These are phyloP conservation scores for Tolypocladium pustulatum DNA, from an alignment of 2,329 filamentous ascomycete genomes.

Conservation along the genomic window DNA sequence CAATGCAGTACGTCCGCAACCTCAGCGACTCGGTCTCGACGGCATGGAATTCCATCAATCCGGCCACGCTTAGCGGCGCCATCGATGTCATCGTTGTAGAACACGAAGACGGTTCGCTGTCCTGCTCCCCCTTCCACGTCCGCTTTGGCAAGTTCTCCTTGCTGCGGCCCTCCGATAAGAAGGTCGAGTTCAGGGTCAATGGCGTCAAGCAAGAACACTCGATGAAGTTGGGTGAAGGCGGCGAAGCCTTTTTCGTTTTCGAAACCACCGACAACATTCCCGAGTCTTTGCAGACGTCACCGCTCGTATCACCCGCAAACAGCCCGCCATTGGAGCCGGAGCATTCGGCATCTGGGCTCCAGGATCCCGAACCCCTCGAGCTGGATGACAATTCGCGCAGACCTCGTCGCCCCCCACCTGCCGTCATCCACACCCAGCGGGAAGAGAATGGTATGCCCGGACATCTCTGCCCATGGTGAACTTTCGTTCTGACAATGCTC, in stretches of 20 bases:
- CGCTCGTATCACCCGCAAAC: constrained; percentile 77
- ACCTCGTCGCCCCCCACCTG: constrained; percentile 33
- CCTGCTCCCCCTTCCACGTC: constrained; percentile 95
- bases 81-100: constrained; percentile 99
- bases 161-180: constrained; percentile 91
- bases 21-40: constrained; percentile 93
- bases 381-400: constrained; percentile 38
- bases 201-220: constrained; percentile 82
- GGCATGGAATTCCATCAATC: constrained; percentile 99
- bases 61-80: constrained; percentile 89
- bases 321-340: constrained; percentile 58
- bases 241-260: constrained; percentile 98
- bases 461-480: background rate
- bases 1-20: constrained; percentile 96
- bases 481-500: background rate
- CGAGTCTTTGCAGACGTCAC: constrained; percentile 88
- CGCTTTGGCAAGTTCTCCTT: constrained; percentile 98
- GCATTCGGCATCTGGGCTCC: constrained; percentile 28
- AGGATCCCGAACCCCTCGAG: constrained; percentile 61
- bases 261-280: constrained; percentile 88
- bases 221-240: constrained; percentile 96
- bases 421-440: constrained; percentile 23
- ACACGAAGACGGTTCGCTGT: constrained; percentile 79
- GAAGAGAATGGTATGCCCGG: constrained; percentile 19
- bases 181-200: constrained; percentile 97